Conservation (phyloP, 2,329 filamentous ascomycete species). For the Fusarium drepaniforme region DNA sequence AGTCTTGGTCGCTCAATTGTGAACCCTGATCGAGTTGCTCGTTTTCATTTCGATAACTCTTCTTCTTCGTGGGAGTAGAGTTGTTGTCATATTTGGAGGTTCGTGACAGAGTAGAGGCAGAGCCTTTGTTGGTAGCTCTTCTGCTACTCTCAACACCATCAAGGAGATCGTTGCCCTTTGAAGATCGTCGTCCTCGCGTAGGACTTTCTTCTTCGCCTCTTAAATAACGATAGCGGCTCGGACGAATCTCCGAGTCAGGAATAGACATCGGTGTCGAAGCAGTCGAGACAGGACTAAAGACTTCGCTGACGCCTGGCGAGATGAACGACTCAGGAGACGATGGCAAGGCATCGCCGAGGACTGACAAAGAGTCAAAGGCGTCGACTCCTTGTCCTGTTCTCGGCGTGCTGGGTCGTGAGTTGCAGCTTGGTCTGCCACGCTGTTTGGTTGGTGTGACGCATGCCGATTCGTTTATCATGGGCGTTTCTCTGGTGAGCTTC, state of each 20-base stretch:
- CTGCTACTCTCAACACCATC: neutral
- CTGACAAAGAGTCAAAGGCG: neutral
- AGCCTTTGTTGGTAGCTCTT: neutral
- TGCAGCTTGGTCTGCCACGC: neutral
- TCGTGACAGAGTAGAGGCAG: neutral
- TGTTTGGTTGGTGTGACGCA: constrained; percentile 15
- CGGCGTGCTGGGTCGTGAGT: neutral
- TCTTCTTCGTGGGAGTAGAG: neutral
- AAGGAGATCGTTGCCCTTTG: neutral
- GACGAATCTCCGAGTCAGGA: neutral
- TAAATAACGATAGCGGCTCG: neutral
- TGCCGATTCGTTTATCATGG: neutral
- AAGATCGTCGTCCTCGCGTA: neutral
- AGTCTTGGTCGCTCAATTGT: neutral
- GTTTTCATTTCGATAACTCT: neutral
- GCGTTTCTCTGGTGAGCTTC: too few species aligned
- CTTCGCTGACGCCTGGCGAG: constrained; percentile 15
- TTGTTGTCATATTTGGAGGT: neutral
- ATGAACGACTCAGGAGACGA: constrained; percentile 11
- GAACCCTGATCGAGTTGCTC: neutral
- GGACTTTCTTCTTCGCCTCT: constrained; percentile 7
- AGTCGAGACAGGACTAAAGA: constrained; percentile 15
- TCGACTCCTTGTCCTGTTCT: neutral
- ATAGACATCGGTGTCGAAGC: constrained; percentile 16
- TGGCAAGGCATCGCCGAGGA: neutral